phyloP scores from a whole-genome alignment of 768 basidiomycete genomes.

The Pisolithus sp. region DNA sequence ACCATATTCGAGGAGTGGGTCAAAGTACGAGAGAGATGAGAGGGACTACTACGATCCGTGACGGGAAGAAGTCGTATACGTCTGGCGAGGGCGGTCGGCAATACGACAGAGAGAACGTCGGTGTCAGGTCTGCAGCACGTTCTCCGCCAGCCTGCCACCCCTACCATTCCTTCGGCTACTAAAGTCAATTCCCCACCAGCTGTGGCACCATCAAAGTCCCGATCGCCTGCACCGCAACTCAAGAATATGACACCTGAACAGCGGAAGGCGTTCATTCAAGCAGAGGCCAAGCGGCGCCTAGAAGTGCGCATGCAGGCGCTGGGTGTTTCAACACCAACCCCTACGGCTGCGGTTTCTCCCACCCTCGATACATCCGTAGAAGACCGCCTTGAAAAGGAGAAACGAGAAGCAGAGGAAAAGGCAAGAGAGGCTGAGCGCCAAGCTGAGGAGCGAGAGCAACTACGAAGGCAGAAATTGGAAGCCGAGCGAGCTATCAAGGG shows the following conservation, averaged over 20 bases:
- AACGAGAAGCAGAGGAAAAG: constrained; percentile 88
- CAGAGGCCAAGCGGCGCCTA: constrained; percentile 75
- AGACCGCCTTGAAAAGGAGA: constrained; percentile 78
- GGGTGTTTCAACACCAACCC: constrained; percentile 52
- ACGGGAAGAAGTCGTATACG: constrained; percentile 14
- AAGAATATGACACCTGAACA: constrained; percentile 85
- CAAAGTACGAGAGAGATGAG: constrained; percentile 30
- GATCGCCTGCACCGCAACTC: constrained; percentile 52
- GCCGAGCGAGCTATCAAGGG: constrained; percentile 63
- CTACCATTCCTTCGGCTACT: constrained; percentile 37
- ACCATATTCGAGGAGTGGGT: constrained; percentile 42
- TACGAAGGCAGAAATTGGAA: constrained; percentile 67
- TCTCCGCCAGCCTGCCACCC: constrained; percentile 43
- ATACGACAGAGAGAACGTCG: constrained; percentile 15
- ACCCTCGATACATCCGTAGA: constrained; percentile 75
- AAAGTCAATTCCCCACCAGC: constrained; percentile 37
- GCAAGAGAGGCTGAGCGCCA: constrained; percentile 70
- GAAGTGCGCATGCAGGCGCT: constrained; percentile 81
- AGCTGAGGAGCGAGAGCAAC: constrained; percentile 71
- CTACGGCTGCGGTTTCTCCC: constrained; percentile 33
- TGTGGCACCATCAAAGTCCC: constrained; percentile 44
- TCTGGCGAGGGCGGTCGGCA: constrained; percentile 32
- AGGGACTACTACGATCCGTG: constrained; percentile 30
- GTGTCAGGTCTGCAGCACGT: constrained; percentile 25
- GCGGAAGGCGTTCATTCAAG: constrained; percentile 67